Evolutionary conservation across 805 yeast species (phyloP).

Genomic region (Cyberlindnera lachancei): DNA sequence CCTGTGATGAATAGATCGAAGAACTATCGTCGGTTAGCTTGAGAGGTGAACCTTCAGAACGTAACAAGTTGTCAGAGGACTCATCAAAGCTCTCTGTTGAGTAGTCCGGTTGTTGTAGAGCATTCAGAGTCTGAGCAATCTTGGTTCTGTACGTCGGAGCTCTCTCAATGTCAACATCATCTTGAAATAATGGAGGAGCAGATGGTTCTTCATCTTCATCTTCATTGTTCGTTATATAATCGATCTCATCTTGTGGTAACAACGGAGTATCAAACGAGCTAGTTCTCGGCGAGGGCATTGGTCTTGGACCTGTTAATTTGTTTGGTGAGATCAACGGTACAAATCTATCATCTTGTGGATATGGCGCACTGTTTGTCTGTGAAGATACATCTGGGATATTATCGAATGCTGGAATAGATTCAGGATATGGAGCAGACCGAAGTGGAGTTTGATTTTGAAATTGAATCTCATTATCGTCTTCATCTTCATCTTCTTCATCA

Average conservation of each 20-base stretch:
- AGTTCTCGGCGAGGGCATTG: constrained; percentile 17
- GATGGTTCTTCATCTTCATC: constrained; percentile 5
- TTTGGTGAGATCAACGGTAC: constrained; percentile 2
- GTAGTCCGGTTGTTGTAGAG: constrained; percentile 14
- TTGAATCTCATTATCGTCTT: too few relatives aligned
- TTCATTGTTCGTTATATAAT: constrained; percentile 3
- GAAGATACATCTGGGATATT: constrained; percentile 5
- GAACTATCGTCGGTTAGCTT: constrained; percentile 15
- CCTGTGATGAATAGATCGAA: constrained; percentile 17
- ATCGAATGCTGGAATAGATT: constrained; percentile 6
- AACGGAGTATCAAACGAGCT: too few relatives aligned
- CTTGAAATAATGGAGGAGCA: constrained; percentile 9
- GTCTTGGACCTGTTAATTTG: constrained; percentile 22
- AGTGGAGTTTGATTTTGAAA: too few relatives aligned
- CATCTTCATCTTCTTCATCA: too few relatives aligned
- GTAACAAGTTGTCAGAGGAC: constrained; percentile 10
- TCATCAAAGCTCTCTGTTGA: constrained; percentile 10
- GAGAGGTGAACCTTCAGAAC: neutral
- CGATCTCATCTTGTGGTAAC: constrained; percentile 2
- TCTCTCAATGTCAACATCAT: neutral
- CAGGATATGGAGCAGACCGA: constrained; percentile 22
- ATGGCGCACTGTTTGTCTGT: constrained; percentile 11
- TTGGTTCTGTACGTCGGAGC: constrained; percentile 20
- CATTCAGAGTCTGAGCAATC: constrained; percentile 19
- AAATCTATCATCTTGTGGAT: constrained; percentile 10